phyloP scores from a whole-genome alignment of 176 grass and related monocot species.

The Themeda triandra region DNA sequence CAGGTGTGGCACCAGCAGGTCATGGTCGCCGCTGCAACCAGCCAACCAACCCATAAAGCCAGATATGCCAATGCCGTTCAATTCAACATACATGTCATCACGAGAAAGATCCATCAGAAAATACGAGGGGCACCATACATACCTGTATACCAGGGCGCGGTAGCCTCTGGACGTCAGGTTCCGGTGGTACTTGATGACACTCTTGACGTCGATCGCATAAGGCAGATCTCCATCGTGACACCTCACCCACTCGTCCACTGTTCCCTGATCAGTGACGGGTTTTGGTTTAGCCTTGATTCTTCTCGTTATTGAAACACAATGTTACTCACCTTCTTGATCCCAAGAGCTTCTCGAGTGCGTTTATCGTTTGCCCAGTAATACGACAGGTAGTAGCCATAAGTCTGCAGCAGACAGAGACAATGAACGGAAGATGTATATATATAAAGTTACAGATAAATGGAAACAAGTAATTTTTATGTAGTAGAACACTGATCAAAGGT shows the following conservation, averaged over 20 bases:
- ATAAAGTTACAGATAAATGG: background rate
- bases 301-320: background rate
- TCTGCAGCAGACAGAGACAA: background rate
- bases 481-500: background rate
- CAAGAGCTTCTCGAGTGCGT: background rate
- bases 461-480: background rate
- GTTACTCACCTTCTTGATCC: constrained; percentile 5
- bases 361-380: background rate
- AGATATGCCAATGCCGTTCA: background rate
- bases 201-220: background rate
- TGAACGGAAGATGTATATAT: background rate
- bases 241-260: constrained; percentile 38
- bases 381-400: background rate
- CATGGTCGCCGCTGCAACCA: constrained; percentile 3
- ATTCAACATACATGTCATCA: background rate
- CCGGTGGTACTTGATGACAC: constrained; percentile 33
- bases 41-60: background rate
- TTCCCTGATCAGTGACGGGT: constrained; percentile 22
- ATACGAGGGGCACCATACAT: background rate
- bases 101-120: background rate
- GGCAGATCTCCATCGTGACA: constrained; percentile 28
- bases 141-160: constrained; percentile 45
- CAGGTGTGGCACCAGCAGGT: background rate
- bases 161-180: constrained; percentile 42
- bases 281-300: background rate